Evolutionary conservation across 139 green algal genomes (phyloP).

Genomic region (Chlorella sp.): DNA sequence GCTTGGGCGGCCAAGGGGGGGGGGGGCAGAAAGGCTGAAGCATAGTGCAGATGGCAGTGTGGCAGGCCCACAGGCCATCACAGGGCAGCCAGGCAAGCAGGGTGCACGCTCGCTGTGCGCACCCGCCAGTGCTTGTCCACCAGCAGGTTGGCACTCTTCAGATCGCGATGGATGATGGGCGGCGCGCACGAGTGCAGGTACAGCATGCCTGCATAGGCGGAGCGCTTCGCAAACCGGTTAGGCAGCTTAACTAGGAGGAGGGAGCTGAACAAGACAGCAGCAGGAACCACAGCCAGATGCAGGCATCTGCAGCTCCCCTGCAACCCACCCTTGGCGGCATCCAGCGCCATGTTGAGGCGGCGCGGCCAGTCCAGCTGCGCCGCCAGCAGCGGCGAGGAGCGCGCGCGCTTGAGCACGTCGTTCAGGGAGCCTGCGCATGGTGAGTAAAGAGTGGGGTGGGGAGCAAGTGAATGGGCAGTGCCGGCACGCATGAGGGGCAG

Average conservation of each 20-base stretch:
- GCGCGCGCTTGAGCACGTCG: conserved; percentile 58
- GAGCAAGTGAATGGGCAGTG: background rate
- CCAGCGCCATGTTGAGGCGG: conserved; percentile 64
- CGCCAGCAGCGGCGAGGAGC: conserved; percentile 28
- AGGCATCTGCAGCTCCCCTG: too few species aligned
- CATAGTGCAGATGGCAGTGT: too few species aligned
- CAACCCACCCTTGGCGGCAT: conserved; percentile 57
- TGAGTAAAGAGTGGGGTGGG: background rate
- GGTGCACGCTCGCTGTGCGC: too few species aligned
- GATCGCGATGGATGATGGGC: conserved; percentile 60
- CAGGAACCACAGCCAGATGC: too few species aligned
- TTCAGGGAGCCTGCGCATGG: conserved; percentile 52
- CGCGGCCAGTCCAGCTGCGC: conserved; percentile 60
- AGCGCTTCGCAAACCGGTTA: background rate
- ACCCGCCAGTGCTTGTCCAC: conserved; percentile 67
- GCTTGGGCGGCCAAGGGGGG: too few species aligned
- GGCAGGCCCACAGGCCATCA: too few species aligned
- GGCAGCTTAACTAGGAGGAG: background rate
- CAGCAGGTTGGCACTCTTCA: conserved; percentile 52
- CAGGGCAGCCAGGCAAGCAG: too few species aligned
- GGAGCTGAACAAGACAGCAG: too few species aligned
- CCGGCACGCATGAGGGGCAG: too few species aligned
- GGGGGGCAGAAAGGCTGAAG: too few species aligned
- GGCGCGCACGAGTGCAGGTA: conserved; percentile 67
- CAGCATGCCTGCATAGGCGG: conserved; percentile 52